Conservation (phyloP, 1,284 basidiomycete species). For the Dichomitus squalens region DNA sequence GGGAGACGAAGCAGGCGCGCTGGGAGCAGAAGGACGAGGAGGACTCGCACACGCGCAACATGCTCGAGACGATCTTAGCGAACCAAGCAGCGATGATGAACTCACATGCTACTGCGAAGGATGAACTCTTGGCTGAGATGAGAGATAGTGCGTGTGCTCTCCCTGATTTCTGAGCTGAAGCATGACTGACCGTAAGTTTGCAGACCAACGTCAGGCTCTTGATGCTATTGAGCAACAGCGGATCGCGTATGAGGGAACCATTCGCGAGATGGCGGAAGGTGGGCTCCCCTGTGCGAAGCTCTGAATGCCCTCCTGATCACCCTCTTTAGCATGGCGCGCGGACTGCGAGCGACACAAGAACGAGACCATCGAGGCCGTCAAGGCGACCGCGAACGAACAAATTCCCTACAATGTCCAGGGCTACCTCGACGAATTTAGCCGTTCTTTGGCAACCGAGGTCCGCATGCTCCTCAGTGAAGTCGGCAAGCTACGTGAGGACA, state of each 20-base stretch:
- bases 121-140: slow-evolving; percentile 28
- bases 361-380: slow-evolving; percentile 63
- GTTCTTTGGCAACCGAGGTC: slow-evolving; percentile 76
- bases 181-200: not conserved
- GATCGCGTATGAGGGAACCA: slow-evolving; percentile 18
- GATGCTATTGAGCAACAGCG: slow-evolving; percentile 22
- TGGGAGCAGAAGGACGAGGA: slow-evolving; percentile 56
- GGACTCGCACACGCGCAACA: slow-evolving; percentile 54
- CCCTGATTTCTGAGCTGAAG: not conserved
- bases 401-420: slow-evolving; percentile 78
- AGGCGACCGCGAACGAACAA: slow-evolving; percentile 66
- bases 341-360: slow-evolving; percentile 64
- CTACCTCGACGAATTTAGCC: slow-evolving; percentile 81
- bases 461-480: slow-evolving; percentile 77
- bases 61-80: slow-evolving; percentile 56
- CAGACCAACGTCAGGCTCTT: slow-evolving; percentile 20
- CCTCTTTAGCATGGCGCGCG: slow-evolving; percentile 54
- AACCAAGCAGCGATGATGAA: slow-evolving; percentile 50
- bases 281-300: not conserved
- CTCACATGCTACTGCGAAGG: slow-evolving; percentile 54
- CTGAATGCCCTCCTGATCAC: not conserved
- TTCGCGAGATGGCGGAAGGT: slow-evolving; percentile 27
- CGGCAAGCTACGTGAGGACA: slow-evolving; percentile 73
- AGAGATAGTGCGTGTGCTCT: slow-evolving; percentile 9
- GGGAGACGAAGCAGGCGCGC: slow-evolving; percentile 56